Base-by-base conservation (phyloP, 768 basidiomycete genomes). In the Saitozyma podzolica region DNA sequence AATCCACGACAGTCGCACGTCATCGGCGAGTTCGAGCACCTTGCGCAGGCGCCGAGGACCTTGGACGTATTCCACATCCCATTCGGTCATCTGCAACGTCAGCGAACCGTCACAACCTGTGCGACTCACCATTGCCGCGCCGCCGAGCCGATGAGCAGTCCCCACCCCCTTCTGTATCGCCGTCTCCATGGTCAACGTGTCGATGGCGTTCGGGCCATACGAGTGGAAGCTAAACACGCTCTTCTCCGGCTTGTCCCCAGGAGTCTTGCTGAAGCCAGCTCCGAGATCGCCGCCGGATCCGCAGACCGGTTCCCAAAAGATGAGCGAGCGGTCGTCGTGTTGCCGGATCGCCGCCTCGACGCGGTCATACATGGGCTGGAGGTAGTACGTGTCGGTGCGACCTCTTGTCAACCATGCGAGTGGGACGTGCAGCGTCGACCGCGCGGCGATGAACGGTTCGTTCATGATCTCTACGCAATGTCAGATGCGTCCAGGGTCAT, bases 251-350 rank as follows among this genome's bases (percentile, higher is more conserved):
- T 50, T 40, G 45, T 65, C 60, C 11, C 64, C 64, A n/a, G 64
- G 64, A n/a, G 64, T 65, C 56, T 61, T 61, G 50, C 45, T 61
- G 39, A 65, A 65, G 8, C 64, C 64, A 50, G 61, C 64, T 8
- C 64, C 64, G 9, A 65, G 60, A 58, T 52, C 54, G 6, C 64
- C 64, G 11, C 64, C 64, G 13, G 64, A 65, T 8, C 64, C 64
- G 39, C 59, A 61, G 17, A 65, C 64, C 37, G 64, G 64, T 54
- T 65, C 64, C 54, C 59, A 65, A 51, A 65, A 62, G 54, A 62
- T 55, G 17, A 62, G 54, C 10, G 52, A 40, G 37, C 63, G 58
- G 13, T 53, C 20, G 49, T 64, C 63, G 20, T 64, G 54, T 42
- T 55, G 29, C 40, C 63, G 58, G 37, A 64, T 64, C 16, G 20